Evolutionary conservation across 169 alveolate species (phyloP).

Genomic region (Plasmodium adleri): DNA sequence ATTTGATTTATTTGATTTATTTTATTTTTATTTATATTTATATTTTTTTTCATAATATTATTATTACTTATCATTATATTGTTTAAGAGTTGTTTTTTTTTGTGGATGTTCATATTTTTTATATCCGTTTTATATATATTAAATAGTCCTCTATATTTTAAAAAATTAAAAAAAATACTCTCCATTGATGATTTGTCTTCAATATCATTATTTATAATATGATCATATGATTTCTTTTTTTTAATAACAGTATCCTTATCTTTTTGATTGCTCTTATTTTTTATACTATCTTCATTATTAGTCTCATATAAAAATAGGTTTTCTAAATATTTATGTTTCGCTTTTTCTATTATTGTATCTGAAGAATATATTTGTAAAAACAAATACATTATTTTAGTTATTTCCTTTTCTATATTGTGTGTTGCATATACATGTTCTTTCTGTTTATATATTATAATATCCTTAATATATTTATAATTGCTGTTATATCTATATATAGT

Average conservation of each 20-base stretch:
- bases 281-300: neutral
- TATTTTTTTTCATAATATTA: neutral
- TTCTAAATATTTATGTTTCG: slow-evolving; percentile 20
- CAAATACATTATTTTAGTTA: neutral
- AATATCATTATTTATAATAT: slow-evolving; percentile 24
- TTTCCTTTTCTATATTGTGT: neutral
- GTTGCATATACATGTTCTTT: no score
- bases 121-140: slow-evolving; percentile 52
- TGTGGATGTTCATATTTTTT: slow-evolving; percentile 22
- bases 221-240: slow-evolving; percentile 27
- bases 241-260: slow-evolving; percentile 6
- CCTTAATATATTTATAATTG: slow-evolving; percentile 7
- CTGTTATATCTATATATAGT: slow-evolving; percentile 8
- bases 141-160: slow-evolving; percentile 47
- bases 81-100: neutral
- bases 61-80: neutral
- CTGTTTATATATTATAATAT: slow-evolving; percentile 14
- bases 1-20: neutral
- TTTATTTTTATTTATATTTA: neutral
- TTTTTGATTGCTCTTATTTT: neutral
- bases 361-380: slow-evolving; percentile 22
- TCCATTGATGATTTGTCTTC: neutral
- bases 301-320: slow-evolving; percentile 25
- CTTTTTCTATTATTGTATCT: slow-evolving; percentile 26
- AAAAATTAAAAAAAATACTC: slow-evolving; percentile 27